A percentile compares a stretch with the other conserved stretches of the same genome.
Evolutionary conservation across 371 early-diverging fungal genomes (phyloP).

Genomic region (Lichtheimia ramosa): DNA sequence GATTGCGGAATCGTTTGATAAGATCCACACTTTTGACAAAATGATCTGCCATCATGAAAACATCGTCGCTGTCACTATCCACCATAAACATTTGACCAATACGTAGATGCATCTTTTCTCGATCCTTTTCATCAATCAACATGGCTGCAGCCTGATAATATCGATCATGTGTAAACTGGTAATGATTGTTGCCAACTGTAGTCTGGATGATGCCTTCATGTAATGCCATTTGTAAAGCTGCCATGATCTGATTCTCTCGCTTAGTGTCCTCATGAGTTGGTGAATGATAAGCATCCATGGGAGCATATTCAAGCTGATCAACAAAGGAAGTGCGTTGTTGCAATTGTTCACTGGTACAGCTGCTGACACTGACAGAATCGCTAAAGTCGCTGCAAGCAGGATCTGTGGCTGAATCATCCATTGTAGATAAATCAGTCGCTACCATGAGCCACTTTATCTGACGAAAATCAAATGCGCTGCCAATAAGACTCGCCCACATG

Average conservation of each 20-base stretch:
- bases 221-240: constrained; percentile 34
- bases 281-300: constrained; percentile 5
- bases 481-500: constrained; percentile 48
- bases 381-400: constrained; percentile 16
- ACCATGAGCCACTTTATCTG: constrained; percentile 42
- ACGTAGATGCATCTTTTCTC: constrained; percentile 37
- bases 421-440: constrained; percentile 18
- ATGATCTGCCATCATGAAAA: constrained; percentile 41
- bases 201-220: constrained; percentile 43
- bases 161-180: constrained; percentile 43
- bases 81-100: constrained; percentile 41
- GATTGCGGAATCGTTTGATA: constrained; percentile 17
- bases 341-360: background rate
- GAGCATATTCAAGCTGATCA: constrained; percentile 1
- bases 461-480: constrained; percentile 34
- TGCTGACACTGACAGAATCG: constrained; percentile 11
- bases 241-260: constrained; percentile 16
- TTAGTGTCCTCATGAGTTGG: background rate
- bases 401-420: constrained; percentile 6
- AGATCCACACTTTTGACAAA: constrained; percentile 34
- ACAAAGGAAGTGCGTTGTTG: background rate
- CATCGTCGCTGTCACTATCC: constrained; percentile 24
- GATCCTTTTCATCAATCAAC: constrained; percentile 24
- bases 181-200: constrained; percentile 31
- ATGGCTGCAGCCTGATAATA: constrained; percentile 43